Evolutionary conservation across 192 early-diverging fungal genomes (phyloP).

Genomic region (Gigaspora rosea): DNA sequence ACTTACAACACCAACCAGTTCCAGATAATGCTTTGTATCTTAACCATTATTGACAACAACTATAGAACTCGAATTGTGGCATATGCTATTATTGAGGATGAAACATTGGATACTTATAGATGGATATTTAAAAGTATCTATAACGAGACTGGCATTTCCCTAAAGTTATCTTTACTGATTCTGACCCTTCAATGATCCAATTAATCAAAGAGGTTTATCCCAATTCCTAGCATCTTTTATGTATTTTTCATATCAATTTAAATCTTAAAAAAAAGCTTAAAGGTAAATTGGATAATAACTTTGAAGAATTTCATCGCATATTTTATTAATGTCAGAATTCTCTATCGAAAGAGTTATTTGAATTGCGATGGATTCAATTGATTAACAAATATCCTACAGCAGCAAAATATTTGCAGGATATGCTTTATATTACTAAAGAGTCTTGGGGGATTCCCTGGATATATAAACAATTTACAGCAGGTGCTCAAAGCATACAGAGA

Average conservation of each 20-base stretch:
- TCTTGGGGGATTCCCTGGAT: no score
- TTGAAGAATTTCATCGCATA: not conserved
- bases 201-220: no score
- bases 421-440: not conserved
- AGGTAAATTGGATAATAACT: not conserved
- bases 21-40: no score
- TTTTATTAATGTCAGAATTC: not conserved
- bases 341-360: not conserved
- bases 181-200: no score
- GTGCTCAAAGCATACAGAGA: no score
- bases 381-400: not conserved
- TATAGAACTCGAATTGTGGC: no score
- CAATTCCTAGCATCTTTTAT: no score
- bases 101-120: not conserved
- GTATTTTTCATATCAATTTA: no score
- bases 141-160: no score
- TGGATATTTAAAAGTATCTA: not conserved
- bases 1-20: slow-evolving; percentile 3
- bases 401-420: not conserved
- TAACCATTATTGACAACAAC: no score
- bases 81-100: not conserved
- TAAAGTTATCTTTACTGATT: no score
- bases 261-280: not conserved
- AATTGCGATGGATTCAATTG: not conserved
- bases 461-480: no score